Evolutionary conservation across 116 monocot species (phyloP).

Genomic region (Papilionanthe hybrid): DNA sequence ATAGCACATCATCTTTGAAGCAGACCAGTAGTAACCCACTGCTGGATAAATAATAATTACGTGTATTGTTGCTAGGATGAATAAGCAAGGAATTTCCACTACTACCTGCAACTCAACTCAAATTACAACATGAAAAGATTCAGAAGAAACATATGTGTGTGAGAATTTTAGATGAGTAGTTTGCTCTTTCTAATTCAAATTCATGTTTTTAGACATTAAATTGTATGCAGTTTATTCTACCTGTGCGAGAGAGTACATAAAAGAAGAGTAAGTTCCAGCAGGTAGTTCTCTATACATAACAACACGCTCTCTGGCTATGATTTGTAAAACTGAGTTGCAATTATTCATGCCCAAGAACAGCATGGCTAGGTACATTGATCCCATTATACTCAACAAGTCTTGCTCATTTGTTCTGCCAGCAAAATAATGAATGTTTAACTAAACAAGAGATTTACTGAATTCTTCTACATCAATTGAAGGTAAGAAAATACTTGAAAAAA

Average conservation of each 20-base stretch:
- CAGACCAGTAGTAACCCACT: constrained; percentile 49
- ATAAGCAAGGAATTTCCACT: constrained; percentile 48
- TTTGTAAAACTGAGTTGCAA: constrained; percentile 24
- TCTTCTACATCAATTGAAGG: not conserved
- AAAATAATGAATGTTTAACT: not conserved
- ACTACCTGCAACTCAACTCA: constrained; percentile 34
- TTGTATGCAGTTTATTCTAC: constrained; percentile 6
- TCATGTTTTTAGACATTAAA: too few species aligned
- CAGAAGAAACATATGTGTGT: not conserved
- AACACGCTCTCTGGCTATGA: constrained; percentile 28
- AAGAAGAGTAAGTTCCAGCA: constrained; percentile 52
- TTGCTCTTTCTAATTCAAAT: too few species aligned
- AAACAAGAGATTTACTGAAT: not conserved
- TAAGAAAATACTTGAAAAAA: not conserved
- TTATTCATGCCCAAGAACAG: constrained; percentile 41
- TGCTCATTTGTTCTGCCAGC: constrained; percentile 35
- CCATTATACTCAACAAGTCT: constrained; percentile 38
- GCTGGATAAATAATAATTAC: constrained; percentile 43
- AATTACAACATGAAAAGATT: not conserved
- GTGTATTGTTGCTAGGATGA: constrained; percentile 23
- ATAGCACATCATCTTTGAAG: constrained; percentile 42
- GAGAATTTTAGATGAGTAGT: not conserved
- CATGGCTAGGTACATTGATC: constrained; percentile 24
- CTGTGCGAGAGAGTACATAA: constrained; percentile 52
- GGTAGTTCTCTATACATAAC: constrained; percentile 44